phyloP scores from a whole-genome alignment of 2,329 filamentous ascomycete species.

The Diaporthe australafricana region DNA sequence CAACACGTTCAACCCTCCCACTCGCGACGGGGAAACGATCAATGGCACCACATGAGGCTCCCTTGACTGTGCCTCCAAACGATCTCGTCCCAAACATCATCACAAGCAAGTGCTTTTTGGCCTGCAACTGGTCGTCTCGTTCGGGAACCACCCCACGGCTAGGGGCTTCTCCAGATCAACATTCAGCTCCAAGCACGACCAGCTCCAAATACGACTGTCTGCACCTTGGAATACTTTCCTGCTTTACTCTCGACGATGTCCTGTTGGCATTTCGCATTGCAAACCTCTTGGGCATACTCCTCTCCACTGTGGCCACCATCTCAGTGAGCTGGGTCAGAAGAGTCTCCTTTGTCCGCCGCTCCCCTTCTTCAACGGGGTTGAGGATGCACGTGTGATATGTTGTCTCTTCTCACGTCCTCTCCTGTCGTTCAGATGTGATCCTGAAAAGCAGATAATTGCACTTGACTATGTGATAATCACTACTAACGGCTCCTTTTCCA shows the following conservation, averaged over 20 bases:
- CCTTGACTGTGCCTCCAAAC: neutral
- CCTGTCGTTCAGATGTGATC: neutral
- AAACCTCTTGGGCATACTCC: neutral
- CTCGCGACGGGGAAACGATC: neutral
- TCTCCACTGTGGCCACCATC: neutral
- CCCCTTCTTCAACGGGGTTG: neutral
- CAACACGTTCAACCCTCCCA: neutral
- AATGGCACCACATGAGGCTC: neutral
- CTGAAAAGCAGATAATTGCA: neutral
- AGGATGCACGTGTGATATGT: neutral
- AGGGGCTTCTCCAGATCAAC: neutral
- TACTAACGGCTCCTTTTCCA: neutral
- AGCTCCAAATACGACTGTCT: neutral
- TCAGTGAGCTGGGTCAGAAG: neutral
- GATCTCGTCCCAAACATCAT: neutral
- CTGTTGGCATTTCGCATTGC: neutral
- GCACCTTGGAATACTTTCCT: neutral
- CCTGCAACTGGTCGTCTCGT: neutral
- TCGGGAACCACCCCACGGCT: neutral
- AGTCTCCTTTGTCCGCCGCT: neutral
- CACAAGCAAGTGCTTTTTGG: constrained; percentile 25
- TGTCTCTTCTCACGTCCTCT: neutral
- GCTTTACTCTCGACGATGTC: neutral
- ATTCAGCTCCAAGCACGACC: neutral
- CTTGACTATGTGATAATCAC: constrained; percentile 11